Percentiles rank a stretch among this genome's conserved stretches.
phyloP scores from a whole-genome alignment of 2,329 filamentous ascomycete genomes.

The Fusarium luffae region DNA sequence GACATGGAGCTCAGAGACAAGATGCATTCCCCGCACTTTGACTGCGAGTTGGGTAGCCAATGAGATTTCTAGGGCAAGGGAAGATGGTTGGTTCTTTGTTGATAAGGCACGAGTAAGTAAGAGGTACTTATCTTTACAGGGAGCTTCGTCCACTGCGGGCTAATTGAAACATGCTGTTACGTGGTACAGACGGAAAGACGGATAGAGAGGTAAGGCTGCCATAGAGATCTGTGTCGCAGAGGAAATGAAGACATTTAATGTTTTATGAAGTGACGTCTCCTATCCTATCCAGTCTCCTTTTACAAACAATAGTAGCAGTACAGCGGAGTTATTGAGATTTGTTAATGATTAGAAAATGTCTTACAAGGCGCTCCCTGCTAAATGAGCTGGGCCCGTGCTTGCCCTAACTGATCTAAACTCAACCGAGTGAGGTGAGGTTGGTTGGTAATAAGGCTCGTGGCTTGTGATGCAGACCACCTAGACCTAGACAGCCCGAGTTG shows the following conservation, averaged over 20 bases:
- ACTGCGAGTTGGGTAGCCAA: constrained; percentile 10
- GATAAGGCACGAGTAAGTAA: not conserved
- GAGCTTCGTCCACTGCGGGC: not conserved
- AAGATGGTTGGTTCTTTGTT: not conserved
- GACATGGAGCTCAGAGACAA: constrained; percentile 8
- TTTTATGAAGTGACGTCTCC: constrained; percentile 17
- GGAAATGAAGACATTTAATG: constrained; percentile 9
- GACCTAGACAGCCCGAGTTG: not conserved
- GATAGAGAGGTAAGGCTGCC: not conserved
- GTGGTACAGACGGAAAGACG: constrained; percentile 4
- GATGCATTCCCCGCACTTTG: constrained; percentile 34
- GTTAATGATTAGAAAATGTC: constrained; percentile 33
- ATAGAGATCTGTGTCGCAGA: not conserved
- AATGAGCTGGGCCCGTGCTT: constrained; percentile 38
- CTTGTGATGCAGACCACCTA: constrained; percentile 3
- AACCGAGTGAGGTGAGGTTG: not conserved
- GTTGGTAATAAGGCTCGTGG: constrained; percentile 38
- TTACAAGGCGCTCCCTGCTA: constrained; percentile 32
- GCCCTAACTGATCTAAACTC: constrained; percentile 37
- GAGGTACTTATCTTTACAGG: no score
- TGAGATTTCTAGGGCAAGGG: constrained; percentile 12
- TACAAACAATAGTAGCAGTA: not conserved
- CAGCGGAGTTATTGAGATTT: constrained; percentile 35
- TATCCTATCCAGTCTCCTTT: constrained; percentile 9
- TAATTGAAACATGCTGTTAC: constrained; percentile 14